Evolutionary conservation across 805 yeast genomes (phyloP), one percentile per base, ranked within the genome.

Genomic region (Vanderwaltozyma tropicalis): DNA sequence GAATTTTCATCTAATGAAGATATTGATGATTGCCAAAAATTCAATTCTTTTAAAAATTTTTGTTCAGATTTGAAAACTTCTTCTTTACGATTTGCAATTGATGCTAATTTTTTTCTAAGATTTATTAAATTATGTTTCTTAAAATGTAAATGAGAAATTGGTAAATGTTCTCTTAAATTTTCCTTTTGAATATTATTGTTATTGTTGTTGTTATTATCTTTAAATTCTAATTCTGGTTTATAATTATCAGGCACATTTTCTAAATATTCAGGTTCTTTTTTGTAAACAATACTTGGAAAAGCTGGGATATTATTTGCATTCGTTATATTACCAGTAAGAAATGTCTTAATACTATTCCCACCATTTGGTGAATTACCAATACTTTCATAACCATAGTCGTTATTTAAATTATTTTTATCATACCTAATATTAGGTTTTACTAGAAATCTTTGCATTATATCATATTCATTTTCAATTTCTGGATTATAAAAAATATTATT

Each of bases 271-370:
- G 3, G 8, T 9, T 14, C 25, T 33, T 20, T 34, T 19, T 22
- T 31, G 14, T 18, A 21, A 7, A 12, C 22, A n/a, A 21, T n/a
- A 29, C 14, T 22, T 31, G 52, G 49, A 29, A 40, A 43, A 14
- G 34, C 36, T 16, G 49, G 46, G 13, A 35, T 35, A 18, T 37
- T 37, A n/a, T 41, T 40, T 6, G 35, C 36, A 21, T 41, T 42
- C 13, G 40, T 40, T 15, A 43, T 44, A 35, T 51, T 49, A 10
- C 52, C 51, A 1, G 57, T 51, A 7, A 55, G 38, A 38, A 53
- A 55, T 4, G 60, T 55, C 19, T 48, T 47, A 10, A 49, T 44
- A 40, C 57, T 53, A 29, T n/a, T n/a, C n/a, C 42, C 31, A 20
- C 28, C 26, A 13, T 26, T 20, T 5, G 12, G 4, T 13, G 8